Conservation (phyloP, 2,329 filamentous ascomycete genomes). For the Pseudogymnoascus verrucosus region DNA sequence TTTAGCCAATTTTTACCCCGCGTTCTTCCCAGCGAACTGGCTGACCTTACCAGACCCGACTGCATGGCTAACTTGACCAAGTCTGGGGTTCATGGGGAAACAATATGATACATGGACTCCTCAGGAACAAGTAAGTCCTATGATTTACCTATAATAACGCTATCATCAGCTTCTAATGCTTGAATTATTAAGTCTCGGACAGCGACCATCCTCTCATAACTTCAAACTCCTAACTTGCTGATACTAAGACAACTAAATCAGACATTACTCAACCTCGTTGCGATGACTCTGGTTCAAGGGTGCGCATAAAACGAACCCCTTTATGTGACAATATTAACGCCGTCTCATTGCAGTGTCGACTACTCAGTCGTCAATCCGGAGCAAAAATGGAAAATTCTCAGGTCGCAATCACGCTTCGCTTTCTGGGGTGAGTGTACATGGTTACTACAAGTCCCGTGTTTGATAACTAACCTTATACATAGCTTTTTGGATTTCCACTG, state of each 20-base stretch:
- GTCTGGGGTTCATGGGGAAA: background rate
- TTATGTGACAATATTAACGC: background rate
- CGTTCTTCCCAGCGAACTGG: background rate
- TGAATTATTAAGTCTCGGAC: background rate
- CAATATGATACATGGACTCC: background rate
- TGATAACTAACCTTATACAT: background rate
- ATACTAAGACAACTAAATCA: background rate
- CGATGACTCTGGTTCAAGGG: constrained; percentile 1
- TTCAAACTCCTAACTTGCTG: background rate
- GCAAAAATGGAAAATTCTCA: constrained; percentile 27
- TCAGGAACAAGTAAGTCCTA: background rate
- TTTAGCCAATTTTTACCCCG: background rate
- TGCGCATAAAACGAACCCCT: background rate
- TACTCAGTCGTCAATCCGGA: constrained; percentile 21
- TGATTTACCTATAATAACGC: background rate
- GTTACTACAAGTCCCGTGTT: background rate
- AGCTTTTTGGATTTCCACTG: constrained; percentile 26
- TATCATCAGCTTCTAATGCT: background rate
- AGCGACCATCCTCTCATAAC: background rate
- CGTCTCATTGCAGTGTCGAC: constrained; percentile 15
- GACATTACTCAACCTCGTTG: background rate
- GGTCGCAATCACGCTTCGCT: constrained; percentile 20
- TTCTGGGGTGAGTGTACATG: constrained; percentile 22
- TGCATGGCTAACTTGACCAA: background rate
- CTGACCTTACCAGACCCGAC: background rate